Conservation (phyloP, 768 basidiomycete species). For the Termitomyces sp. region DNA sequence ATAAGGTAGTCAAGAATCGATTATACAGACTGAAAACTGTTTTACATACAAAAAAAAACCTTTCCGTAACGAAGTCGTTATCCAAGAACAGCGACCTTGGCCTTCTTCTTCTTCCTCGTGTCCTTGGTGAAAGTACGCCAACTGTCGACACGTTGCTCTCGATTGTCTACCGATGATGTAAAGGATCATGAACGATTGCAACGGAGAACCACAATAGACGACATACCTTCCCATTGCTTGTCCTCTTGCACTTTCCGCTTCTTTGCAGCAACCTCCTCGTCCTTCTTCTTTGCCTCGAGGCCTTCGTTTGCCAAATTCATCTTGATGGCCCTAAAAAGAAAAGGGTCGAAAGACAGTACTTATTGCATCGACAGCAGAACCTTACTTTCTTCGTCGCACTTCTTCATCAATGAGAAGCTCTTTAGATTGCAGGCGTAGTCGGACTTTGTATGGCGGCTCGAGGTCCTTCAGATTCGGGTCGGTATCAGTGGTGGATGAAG, state of each 20-base stretch:
- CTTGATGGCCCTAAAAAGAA: constrained; percentile 73
- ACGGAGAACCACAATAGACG: not conserved
- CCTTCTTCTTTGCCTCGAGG: constrained; percentile 88
- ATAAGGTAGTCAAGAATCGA: constrained; percentile 10
- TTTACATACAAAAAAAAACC: constrained; percentile 20
- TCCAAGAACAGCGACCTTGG: constrained; percentile 62
- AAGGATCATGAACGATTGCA: not conserved
- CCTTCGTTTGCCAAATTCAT: constrained; percentile 92
- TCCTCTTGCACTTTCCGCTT: constrained; percentile 91
- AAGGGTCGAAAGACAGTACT: not conserved
- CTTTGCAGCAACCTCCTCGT: constrained; percentile 69
- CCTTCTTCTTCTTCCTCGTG: constrained; percentile 82
- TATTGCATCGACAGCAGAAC: constrained; percentile 3
- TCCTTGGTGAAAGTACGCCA: constrained; percentile 72
- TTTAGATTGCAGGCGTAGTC: constrained; percentile 69
- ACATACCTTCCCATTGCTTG: constrained; percentile 81
- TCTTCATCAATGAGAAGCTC: constrained; percentile 90
- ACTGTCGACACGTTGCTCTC: constrained; percentile 80
- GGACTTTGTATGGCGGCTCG: constrained; percentile 60
- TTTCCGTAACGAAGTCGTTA: constrained; percentile 31
- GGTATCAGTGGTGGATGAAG: constrained; percentile 50
- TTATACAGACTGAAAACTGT: constrained; percentile 15
- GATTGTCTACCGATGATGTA: constrained; percentile 40
- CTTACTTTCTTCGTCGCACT: constrained; percentile 76
- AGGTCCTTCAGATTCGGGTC: constrained; percentile 54